Evolutionary conservation across 768 basidiomycete species (phyloP), one percentile per base, ranked within the genome.

Genomic region (Tricholomella constricta): DNA sequence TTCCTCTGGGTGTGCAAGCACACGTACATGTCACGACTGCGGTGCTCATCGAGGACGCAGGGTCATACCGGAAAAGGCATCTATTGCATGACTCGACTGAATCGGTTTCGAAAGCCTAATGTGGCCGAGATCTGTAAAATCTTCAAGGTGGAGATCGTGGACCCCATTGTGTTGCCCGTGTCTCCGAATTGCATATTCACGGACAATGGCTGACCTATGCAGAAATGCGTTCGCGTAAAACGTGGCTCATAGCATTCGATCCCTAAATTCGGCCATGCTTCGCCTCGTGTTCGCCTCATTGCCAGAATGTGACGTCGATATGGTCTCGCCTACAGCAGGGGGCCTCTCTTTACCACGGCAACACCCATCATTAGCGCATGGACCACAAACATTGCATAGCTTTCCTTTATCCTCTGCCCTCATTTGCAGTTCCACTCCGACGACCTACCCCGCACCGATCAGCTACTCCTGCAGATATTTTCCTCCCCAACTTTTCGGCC

Each of bases 231-330:
- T 3, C 19, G 11, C 23, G 41, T 12, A 23, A 29, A 43, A 54
- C 45, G 44, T 47, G 52, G 46, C 36, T 19, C 46, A 51, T 36
- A 43, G 55, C 55, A 34, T 42, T 52, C 17, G 14, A 14, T 2
- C 48, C 37, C 45, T 34, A 29, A 56, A 47, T 35, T 40, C 31
- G 23, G 32, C 40, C 37, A 26, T 19, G 17, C 19, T 29, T 15
- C 43, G 51, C 54, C 54, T 56, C 38, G 54, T 56, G 58, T 46
- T 42, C 20, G 54, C 51, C 58, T 59, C 58, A 19, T 53, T 52
- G 32, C n/a, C 7, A 7, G 4, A 48, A 45, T 36, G 54, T 59
- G 53, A 58, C 49, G 36, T 37, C 22, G 23, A 32, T 19, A 26
- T 2, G 19, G 35, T 19, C 26, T 51, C 27, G 31, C 43, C 37